A percentile compares a stretch with the other conserved stretches of the same genome.
Evolutionary conservation across 257 asterid species (phyloP).

Genomic region (Salvia hispanica): DNA sequence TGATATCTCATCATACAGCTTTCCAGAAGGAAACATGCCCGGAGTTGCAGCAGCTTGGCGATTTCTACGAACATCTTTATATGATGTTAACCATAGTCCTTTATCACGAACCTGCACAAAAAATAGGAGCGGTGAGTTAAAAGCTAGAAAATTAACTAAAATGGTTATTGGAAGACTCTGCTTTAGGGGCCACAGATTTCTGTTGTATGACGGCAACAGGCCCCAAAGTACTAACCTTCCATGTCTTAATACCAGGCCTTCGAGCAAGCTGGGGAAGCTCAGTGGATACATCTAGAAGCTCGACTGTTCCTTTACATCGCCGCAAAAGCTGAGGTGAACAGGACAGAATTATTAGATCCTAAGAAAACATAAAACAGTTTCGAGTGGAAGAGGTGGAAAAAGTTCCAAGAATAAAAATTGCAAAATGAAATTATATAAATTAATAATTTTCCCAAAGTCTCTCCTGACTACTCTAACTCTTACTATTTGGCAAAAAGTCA

Average conservation of each 20-base stretch:
- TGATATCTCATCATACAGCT: conserved; percentile 47
- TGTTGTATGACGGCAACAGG: not conserved
- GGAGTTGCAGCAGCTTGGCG: conserved; percentile 67
- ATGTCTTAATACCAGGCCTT: conserved; percentile 84
- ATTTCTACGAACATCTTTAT: conserved; percentile 54
- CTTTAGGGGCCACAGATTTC: not conserved
- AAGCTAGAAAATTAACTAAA: conserved; percentile 19
- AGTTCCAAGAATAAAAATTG: conserved; percentile 3
- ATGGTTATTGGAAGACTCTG: not conserved
- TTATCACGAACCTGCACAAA: conserved; percentile 76
- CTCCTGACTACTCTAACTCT: not conserved
- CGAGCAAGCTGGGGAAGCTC: conserved; percentile 90
- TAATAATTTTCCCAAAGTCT: not conserved
- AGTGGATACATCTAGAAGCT: conserved; percentile 79
- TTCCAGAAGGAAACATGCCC: conserved; percentile 98
- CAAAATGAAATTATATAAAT: conserved; percentile 10
- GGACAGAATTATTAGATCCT: conserved; percentile 28
- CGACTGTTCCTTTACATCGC: conserved; percentile 79
- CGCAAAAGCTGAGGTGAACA: conserved; percentile 61
- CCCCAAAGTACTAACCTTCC: conserved; percentile 67
- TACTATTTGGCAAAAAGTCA: conserved; percentile 23
- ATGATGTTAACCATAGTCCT: conserved; percentile 76
- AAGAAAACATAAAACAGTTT: conserved; percentile 14
- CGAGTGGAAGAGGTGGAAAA: not conserved
- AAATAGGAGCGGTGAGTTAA: conserved; percentile 26